Evolutionary conservation across 2,329 filamentous ascomycete genomes (phyloP).

Genomic region (Epichloe baconii): DNA sequence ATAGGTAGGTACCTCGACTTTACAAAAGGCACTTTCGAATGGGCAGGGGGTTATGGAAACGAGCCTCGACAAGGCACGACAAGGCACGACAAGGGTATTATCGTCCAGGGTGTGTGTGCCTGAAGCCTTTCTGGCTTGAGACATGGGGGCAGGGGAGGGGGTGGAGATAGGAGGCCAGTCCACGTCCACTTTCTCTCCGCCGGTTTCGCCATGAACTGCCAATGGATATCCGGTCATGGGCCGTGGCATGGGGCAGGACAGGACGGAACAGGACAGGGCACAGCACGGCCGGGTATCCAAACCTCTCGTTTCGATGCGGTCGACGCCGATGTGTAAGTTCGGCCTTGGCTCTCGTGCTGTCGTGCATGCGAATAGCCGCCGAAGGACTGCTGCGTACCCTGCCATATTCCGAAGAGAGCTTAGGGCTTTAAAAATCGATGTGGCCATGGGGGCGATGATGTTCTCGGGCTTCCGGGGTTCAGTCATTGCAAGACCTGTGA

Average conservation of each 20-base stretch:
- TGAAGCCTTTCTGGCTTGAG: background rate
- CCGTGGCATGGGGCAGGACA: background rate
- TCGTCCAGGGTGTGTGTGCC: background rate
- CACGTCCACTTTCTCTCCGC: background rate
- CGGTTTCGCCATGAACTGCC: background rate
- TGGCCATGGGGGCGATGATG: constrained; percentile 2
- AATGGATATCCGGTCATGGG: too few relatives aligned
- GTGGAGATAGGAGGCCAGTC: background rate
- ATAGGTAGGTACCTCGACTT: background rate
- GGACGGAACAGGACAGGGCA: background rate
- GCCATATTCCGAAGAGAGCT: constrained; percentile 3
- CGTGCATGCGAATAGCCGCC: constrained; percentile 20
- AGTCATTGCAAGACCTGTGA: background rate
- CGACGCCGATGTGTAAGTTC: background rate
- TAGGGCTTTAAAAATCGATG: background rate
- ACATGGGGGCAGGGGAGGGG: background rate
- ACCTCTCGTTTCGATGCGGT: background rate
- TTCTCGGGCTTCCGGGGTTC: background rate
- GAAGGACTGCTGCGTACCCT: constrained; percentile 8
- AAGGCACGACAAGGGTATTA: background rate
- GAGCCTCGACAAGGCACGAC: background rate
- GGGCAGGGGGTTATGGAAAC: constrained; percentile 3
- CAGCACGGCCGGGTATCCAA: background rate
- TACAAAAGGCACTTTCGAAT: background rate
- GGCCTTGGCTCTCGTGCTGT: constrained; percentile 12